Evolutionary conservation across 495 filamentous ascomycete species (phyloP).

Genomic region (Mycothermus thermophilus): DNA sequence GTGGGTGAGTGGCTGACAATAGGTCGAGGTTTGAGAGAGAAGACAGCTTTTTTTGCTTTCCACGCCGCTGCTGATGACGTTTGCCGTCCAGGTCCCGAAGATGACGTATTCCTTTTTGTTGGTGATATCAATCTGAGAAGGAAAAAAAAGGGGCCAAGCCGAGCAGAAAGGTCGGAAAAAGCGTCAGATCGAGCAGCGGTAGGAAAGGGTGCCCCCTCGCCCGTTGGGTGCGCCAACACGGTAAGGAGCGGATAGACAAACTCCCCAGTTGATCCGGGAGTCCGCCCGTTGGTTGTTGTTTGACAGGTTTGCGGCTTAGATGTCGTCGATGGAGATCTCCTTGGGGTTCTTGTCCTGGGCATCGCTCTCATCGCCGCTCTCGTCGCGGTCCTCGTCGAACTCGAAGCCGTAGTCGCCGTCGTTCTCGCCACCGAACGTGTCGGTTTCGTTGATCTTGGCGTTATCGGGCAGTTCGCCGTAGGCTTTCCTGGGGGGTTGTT

Average conservation of each 20-base stretch:
- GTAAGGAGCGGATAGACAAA: too few relatives aligned
- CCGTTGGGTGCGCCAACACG: too few relatives aligned
- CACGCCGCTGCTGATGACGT: constrained; percentile 2
- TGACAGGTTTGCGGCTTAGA: constrained; percentile 31
- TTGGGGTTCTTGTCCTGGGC: constrained; percentile 44
- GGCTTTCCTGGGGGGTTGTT: constrained; percentile 44
- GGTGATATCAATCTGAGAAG: too few relatives aligned
- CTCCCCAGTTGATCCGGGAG: too few relatives aligned
- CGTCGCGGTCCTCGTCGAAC: constrained; percentile 83
- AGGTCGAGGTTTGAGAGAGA: constrained; percentile 45
- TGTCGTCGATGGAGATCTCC: constrained; percentile 64
- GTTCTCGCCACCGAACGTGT: constrained; percentile 20
- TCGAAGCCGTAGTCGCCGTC: constrained; percentile 73
- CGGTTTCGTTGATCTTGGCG: constrained; percentile 62
- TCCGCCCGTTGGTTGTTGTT: too few relatives aligned
- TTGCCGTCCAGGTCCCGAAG: too few relatives aligned
- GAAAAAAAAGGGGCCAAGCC: too few relatives aligned
- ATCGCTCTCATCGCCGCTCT: constrained; percentile 46
- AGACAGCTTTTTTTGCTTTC: constrained; percentile 39
- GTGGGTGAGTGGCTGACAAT: too few relatives aligned
- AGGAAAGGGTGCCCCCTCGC: constrained; percentile 11
- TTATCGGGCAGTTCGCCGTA: constrained; percentile 95
- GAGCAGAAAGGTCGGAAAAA: neutral
- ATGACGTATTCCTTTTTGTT: too few relatives aligned
- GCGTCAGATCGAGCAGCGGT: neutral